Conservation (phyloP, 371 early-diverging fungal genomes). For the Amoeboaphelidium protococcarum region DNA sequence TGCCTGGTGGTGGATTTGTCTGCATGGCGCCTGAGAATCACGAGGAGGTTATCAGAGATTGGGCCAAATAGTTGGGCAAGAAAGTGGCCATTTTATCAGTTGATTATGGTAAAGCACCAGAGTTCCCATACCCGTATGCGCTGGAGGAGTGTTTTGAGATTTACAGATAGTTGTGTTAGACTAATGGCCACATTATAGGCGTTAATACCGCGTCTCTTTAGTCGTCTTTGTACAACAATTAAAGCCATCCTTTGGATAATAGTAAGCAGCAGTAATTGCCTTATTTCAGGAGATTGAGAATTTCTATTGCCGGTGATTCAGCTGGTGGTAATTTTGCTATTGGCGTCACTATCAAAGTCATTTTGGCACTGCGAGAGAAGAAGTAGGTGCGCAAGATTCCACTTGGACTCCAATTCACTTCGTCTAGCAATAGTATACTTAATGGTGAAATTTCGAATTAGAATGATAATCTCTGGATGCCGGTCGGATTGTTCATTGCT, state of each 20-base stretch:
- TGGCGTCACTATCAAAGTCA: slow-evolving; percentile 33
- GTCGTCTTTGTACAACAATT: no score
- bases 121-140: slow-evolving; percentile 74
- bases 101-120: slow-evolving; percentile 84
- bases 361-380: slow-evolving; percentile 19
- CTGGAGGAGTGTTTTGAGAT: slow-evolving; percentile 76
- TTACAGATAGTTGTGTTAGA: slow-evolving; percentile 31
- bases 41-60: slow-evolving; percentile 15
- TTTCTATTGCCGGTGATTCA: slow-evolving; percentile 70
- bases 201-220: no score
- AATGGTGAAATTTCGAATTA: no score
- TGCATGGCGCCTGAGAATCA: slow-evolving; percentile 15
- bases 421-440: no score
- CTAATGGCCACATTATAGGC: slow-evolving; percentile 39
- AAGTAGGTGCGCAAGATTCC: no score
- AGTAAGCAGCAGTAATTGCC: slow-evolving; percentile 4
- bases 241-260: slow-evolving; percentile 11
- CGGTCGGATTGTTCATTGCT: slow-evolving; percentile 46
- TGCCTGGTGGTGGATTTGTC: slow-evolving; percentile 53
- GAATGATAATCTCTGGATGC: slow-evolving; percentile 22
- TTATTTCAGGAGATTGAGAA: slow-evolving; percentile 18
- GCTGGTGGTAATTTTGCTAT: slow-evolving; percentile 63
- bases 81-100: slow-evolving; percentile 38
- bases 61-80: slow-evolving; percentile 13
- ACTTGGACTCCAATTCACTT: no score